These are phyloP conservation scores for Acmispon strigosus DNA, from an alignment of 306 rosid genomes.

Conservation along the genomic window DNA sequence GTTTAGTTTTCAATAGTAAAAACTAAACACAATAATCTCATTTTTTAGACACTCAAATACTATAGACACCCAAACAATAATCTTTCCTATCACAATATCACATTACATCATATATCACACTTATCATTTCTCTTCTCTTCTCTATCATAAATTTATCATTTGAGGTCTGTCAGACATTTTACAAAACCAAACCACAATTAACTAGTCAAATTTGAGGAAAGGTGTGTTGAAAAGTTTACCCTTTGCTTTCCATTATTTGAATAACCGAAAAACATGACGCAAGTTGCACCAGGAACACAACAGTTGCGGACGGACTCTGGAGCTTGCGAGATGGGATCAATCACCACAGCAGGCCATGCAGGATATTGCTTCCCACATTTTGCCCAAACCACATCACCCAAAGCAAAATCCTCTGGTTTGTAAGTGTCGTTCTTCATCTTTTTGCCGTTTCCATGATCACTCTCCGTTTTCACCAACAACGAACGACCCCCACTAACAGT, in stretches of 20 bases:
- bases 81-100: too few relatives aligned
- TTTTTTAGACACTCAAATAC: too few relatives aligned
- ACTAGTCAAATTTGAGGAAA: neutral
- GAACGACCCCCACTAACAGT: conserved; percentile 11
- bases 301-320: conserved; percentile 61
- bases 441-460: conserved; percentile 16
- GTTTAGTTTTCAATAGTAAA: conserved; percentile 18
- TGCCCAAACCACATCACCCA: conserved; percentile 89
- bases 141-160: too few relatives aligned
- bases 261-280: conserved; percentile 90
- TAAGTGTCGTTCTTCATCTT: conserved; percentile 36
- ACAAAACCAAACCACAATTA: neutral
- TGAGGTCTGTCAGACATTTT: too few relatives aligned
- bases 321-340: conserved; percentile 74
- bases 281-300: conserved; percentile 60
- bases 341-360: conserved; percentile 83
- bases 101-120: too few relatives aligned
- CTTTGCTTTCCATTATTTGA: conserved; percentile 77
- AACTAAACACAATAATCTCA: too few relatives aligned
- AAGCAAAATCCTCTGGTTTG: conserved; percentile 53
- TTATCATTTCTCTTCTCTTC: too few relatives aligned
- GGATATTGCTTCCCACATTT: conserved; percentile 77
- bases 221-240: conserved; percentile 28
- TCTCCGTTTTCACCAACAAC: conserved; percentile 8
- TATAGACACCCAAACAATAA: too few relatives aligned